Percentiles rank a stretch among this genome's conserved stretches.
Conservation (phyloP, 2,329 filamentous ascomycete species). For the Drechmeria coniospora region DNA sequence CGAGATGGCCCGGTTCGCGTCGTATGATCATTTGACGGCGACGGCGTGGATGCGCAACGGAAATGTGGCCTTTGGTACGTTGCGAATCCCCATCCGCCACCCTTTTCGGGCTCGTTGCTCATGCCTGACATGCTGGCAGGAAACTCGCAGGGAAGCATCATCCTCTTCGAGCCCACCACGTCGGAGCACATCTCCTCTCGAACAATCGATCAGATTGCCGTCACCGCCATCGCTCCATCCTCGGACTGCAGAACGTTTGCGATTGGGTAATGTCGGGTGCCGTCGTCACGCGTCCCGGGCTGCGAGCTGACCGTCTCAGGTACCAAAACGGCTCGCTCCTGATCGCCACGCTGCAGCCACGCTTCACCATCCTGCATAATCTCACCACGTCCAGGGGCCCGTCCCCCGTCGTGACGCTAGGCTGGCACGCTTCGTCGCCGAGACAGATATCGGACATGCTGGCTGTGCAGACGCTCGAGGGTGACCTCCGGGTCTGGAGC, state of each 20-base stretch:
- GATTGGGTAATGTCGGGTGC: slow-evolving; percentile 53
- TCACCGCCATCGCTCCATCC: slow-evolving; percentile 83
- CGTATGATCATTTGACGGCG: slow-evolving; percentile 72
- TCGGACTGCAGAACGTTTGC: slow-evolving; percentile 89
- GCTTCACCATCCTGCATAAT: slow-evolving; percentile 89
- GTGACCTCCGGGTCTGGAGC: slow-evolving; percentile 91
- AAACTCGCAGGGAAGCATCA: slow-evolving; percentile 82
- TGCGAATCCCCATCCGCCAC: neutral
- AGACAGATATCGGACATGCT: slow-evolving; percentile 98
- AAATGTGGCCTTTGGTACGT: slow-evolving; percentile 86
- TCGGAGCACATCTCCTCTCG: slow-evolving; percentile 83
- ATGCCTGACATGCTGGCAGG: slow-evolving; percentile 33
- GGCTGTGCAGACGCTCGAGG: slow-evolving; percentile 79
- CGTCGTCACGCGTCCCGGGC: neutral
- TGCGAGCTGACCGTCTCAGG: slow-evolving; percentile 27
- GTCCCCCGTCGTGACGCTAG: slow-evolving; percentile 71
- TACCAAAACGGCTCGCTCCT: slow-evolving; percentile 92
- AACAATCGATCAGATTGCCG: slow-evolving; percentile 82
- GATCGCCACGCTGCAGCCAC: slow-evolving; percentile 74
- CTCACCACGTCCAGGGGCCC: slow-evolving; percentile 71
- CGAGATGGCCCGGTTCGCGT: slow-evolving; percentile 81
- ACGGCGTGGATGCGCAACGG: slow-evolving; percentile 95
- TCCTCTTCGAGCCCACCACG: slow-evolving; percentile 83
- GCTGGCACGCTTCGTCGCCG: slow-evolving; percentile 93
- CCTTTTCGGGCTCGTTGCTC: neutral